These are phyloP conservation scores for Cupressus sempervirens DNA, from an alignment of 75 land plant genomes.

Conservation along the genomic window DNA sequence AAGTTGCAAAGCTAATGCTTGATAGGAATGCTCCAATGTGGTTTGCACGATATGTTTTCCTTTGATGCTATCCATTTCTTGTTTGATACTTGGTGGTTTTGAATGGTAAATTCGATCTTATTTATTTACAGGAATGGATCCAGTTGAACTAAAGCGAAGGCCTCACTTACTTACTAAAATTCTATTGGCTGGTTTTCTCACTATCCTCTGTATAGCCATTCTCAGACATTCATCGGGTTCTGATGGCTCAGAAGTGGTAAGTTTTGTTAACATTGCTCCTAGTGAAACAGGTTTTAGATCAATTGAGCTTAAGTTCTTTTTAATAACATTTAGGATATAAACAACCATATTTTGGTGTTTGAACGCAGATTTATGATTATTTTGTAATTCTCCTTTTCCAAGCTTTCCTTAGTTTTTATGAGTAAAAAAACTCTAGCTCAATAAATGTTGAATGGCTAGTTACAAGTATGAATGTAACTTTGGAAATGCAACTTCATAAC, in stretches of 20 bases:
- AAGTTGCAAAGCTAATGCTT: neutral
- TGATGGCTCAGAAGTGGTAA: conserved; percentile 36
- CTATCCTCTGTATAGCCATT: conserved; percentile 40
- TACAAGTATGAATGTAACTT: too few species aligned
- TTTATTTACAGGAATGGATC: conserved; percentile 45
- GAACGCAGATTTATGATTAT: neutral
- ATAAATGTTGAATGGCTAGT: too few species aligned
- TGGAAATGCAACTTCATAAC: too few species aligned
- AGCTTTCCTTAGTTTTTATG: too few species aligned
- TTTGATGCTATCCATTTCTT: neutral
- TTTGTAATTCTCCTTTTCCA: neutral
- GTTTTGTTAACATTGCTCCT: neutral
- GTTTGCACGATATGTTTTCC: neutral
- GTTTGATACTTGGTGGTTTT: neutral
- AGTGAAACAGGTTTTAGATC: neutral
- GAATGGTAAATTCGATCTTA: neutral
- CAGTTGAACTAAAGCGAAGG: conserved; percentile 41
- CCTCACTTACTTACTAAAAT: conserved; percentile 39
- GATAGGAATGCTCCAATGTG: neutral
- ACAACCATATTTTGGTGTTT: neutral
- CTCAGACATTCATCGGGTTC: conserved; percentile 50
- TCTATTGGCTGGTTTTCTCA: conserved; percentile 36
- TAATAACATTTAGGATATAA: neutral
- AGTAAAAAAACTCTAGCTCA: too few species aligned
- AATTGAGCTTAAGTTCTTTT: neutral